Evolutionary conservation across 169 alveolate genomes (phyloP), one percentile per base, ranked within the genome.

Genomic region (Eimeria necatrix): DNA sequence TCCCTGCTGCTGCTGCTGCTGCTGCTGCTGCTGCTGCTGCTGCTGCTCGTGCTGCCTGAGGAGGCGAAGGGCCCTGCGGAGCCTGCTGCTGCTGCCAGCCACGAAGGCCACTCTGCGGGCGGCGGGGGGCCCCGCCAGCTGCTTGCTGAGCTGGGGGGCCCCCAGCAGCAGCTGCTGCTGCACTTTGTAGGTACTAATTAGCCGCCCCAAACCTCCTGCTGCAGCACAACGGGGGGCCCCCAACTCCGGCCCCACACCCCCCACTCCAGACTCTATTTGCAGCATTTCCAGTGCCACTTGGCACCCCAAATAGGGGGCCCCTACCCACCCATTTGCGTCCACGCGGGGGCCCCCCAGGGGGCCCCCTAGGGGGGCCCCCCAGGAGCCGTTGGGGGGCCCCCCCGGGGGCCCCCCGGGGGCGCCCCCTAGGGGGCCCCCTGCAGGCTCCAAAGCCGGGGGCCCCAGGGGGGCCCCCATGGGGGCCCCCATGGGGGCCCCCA

Each of bases 231-330:
- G 53, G n/a, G 48, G 46, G 88, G 59, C 3, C 49, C 49, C 18
- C 60, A 95, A 60, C 74, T 89, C 95, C 22, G 83, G 83, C n/a
- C 96, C 96, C 41, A 93, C 24, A 51, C 87, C 26, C 60, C 86
- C 85, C 12, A 94, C 91, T 14, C 96, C 96, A 12, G 96, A 91
- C 76, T 94, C 96, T 56, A 88, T 70, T 1, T 95, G 91, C 26
- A 94, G 95, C 89, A 78, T 78, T 20, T 78, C 88, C 5, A 68
- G 70, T n/a, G 52, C 68, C 5, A 49, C 68, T 18, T 78, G 70
- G 14, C 41, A 53, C 20, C 48, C 88, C 10, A 68, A 48, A 46
- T 24, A 7, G 26, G 59, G 49, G 24, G 68, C 88, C 16, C 70
- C 88, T 0, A 68, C 61, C 41, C 41, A 51, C 49, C 70, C 88